Percentiles rank a stretch among this genome's conserved stretches.
Conservation (phyloP, 208 protist species). For the Trypanosoma cruzi region DNA sequence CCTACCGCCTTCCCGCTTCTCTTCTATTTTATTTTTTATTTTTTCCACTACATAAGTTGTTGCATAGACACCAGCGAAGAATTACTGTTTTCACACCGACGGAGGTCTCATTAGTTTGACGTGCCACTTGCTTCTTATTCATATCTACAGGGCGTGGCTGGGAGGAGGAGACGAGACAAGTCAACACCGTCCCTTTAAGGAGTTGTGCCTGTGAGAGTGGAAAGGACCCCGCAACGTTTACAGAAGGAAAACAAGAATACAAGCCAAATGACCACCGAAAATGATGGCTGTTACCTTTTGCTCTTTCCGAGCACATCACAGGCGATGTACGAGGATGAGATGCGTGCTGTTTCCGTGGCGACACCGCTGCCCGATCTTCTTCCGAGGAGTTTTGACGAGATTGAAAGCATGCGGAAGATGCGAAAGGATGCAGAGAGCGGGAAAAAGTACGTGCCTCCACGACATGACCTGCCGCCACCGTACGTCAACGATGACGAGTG, state of each 20-base stretch:
- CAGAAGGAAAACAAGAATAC: slow-evolving; percentile 5
- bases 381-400: slow-evolving; percentile 71
- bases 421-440: slow-evolving; percentile 53
- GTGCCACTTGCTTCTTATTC: background rate
- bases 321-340: slow-evolving; percentile 50
- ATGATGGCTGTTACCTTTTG: slow-evolving; percentile 44
- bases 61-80: too few species aligned
- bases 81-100: too few species aligned
- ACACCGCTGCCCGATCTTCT: slow-evolving; percentile 75
- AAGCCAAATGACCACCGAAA: background rate
- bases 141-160: too few species aligned
- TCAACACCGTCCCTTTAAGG: background rate
- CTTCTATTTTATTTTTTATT: background rate
- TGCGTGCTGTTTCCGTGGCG: slow-evolving; percentile 52
- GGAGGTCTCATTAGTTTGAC: too few species aligned
- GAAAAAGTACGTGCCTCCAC: slow-evolving; percentile 58
- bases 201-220: background rate
- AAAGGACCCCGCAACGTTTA: background rate
- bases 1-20: background rate
- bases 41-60: background rate
- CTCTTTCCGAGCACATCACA: slow-evolving; percentile 32
- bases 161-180: background rate
- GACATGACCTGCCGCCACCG: slow-evolving; percentile 57
- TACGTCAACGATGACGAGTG: slow-evolving; percentile 86
- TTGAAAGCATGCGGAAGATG: slow-evolving; percentile 63